A percentile compares a stretch with the other conserved stretches of the same genome.
These are phyloP conservation scores for Hyaloperonospora arabidopsidis DNA, from an alignment of 352 stramenopile species.

Conservation along the genomic window DNA sequence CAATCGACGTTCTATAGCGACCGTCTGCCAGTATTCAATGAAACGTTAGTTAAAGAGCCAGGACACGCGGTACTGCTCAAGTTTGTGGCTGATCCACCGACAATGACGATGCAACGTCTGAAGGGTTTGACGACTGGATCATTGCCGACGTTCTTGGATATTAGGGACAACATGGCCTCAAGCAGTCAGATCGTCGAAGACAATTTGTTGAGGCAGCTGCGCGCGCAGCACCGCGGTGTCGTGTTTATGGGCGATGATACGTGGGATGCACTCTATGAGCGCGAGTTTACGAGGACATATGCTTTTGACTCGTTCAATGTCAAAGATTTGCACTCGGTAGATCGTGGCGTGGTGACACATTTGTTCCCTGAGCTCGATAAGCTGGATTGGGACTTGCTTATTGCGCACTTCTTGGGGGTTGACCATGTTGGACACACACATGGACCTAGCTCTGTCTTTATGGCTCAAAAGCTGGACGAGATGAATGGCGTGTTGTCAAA, in stretches of 20 bases:
- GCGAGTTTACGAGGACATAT: slow-evolving; percentile 87
- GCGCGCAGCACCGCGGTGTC: slow-evolving; percentile 45
- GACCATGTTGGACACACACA: slow-evolving; percentile 98
- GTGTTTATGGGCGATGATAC: slow-evolving; percentile 99
- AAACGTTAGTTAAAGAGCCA: slow-evolving; percentile 43
- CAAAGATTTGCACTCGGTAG: slow-evolving; percentile 96
- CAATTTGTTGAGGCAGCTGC: slow-evolving; percentile 90
- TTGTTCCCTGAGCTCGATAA: slow-evolving; percentile 66
- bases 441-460: slow-evolving; percentile 89
- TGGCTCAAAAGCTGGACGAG: slow-evolving; percentile 92
- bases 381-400: slow-evolving; percentile 70
- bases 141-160: slow-evolving; percentile 97
- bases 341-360: slow-evolving; percentile 85
- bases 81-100: slow-evolving; percentile 96
- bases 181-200: slow-evolving; percentile 90
- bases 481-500: slow-evolving; percentile 89
- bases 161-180: slow-evolving; percentile 90
- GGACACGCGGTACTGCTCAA: slow-evolving; percentile 78
- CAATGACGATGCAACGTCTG: slow-evolving; percentile 97
- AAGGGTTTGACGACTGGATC: slow-evolving; percentile 95
- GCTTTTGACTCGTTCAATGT: slow-evolving; percentile 98
- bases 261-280: slow-evolving; percentile 92
- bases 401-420: slow-evolving; percentile 88
- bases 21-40: slow-evolving; percentile 76
- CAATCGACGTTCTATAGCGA: slow-evolving; percentile 65